phyloP scores from a whole-genome alignment of 495 filamentous ascomycete species.

The Penicillium coffeae region DNA sequence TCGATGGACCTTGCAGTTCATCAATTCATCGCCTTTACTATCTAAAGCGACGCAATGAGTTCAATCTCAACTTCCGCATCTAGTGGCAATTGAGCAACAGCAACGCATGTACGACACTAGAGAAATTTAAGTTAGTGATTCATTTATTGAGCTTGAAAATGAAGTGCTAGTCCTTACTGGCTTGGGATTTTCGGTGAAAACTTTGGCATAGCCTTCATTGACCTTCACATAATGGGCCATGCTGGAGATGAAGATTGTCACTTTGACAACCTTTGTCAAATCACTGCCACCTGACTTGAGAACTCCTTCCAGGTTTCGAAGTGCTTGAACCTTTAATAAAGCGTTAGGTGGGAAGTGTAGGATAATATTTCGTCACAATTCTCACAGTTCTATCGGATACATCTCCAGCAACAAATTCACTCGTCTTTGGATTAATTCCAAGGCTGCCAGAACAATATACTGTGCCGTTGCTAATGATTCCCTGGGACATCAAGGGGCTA shows the following conservation, averaged over 20 bases:
- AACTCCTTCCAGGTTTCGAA: conserved; percentile 2
- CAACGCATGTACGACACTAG: no score
- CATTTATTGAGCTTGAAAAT: no score
- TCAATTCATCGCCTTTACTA: no score
- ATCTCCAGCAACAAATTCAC: conserved; percentile 37
- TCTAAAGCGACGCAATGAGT: no score
- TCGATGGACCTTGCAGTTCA: no score
- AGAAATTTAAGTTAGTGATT: no score
- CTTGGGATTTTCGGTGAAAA: neutral
- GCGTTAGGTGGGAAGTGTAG: no score
- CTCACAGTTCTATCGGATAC: conserved; percentile 45
- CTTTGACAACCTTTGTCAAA: neutral
- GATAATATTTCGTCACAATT: no score
- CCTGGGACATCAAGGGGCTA: conserved; percentile 24
- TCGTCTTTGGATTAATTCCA: conserved; percentile 40
- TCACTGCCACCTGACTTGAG: neutral
- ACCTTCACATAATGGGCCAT: neutral
- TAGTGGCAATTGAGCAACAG: no score
- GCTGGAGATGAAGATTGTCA: neutral
- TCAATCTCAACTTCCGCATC: no score
- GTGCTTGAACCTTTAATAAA: conserved; percentile 2
- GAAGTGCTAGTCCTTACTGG: no score
- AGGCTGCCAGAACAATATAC: conserved; percentile 31
- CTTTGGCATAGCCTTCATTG: neutral
- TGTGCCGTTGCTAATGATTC: conserved; percentile 26